Conservation (phyloP, 768 basidiomycete species). For the Tephrocybe sp. region DNA sequence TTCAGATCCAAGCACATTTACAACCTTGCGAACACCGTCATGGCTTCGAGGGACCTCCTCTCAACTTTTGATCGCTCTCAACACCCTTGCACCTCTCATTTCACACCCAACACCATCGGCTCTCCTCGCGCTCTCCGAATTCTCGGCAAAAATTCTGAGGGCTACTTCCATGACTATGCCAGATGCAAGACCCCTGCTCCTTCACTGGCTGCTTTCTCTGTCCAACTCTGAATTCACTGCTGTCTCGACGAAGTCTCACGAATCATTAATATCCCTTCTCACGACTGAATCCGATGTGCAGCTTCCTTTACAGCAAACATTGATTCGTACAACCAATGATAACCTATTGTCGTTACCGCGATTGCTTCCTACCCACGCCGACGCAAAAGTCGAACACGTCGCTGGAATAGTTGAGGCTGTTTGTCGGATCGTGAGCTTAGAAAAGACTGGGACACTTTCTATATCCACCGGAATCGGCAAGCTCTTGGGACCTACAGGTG, state of each 20-base stretch:
- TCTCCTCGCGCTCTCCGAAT: conserved; percentile 50
- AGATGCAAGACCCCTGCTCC: conserved; percentile 60
- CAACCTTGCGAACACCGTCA: conserved; percentile 58
- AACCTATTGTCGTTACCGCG: conserved; percentile 71
- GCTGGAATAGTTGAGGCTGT: conserved; percentile 69
- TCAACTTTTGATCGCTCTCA: conserved; percentile 81
- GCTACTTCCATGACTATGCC: conserved; percentile 62
- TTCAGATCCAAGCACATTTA: conserved; percentile 33
- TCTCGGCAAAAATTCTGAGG: conserved; percentile 54
- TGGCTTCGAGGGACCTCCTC: conserved; percentile 84
- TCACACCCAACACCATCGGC: conserved; percentile 71
- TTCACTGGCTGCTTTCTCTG: conserved; percentile 73
- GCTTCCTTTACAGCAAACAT: conserved; percentile 47
- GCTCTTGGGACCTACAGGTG: conserved; percentile 76
- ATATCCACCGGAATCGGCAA: conserved; percentile 54
- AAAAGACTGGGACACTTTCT: conserved; percentile 29
- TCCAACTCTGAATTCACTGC: conserved; percentile 55
- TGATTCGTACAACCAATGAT: conserved; percentile 62
- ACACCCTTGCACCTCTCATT: conserved; percentile 66
- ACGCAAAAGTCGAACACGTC: conserved; percentile 69
- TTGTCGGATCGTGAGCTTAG: conserved; percentile 45
- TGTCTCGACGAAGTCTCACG: conserved; percentile 48
- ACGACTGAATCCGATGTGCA: conserved; percentile 37
- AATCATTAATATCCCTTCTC: conserved; percentile 47
- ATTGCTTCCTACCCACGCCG: conserved; percentile 65